phyloP scores from a whole-genome alignment of 225 moss, liverwort and hornwort species.

The Ulota crispa region DNA sequence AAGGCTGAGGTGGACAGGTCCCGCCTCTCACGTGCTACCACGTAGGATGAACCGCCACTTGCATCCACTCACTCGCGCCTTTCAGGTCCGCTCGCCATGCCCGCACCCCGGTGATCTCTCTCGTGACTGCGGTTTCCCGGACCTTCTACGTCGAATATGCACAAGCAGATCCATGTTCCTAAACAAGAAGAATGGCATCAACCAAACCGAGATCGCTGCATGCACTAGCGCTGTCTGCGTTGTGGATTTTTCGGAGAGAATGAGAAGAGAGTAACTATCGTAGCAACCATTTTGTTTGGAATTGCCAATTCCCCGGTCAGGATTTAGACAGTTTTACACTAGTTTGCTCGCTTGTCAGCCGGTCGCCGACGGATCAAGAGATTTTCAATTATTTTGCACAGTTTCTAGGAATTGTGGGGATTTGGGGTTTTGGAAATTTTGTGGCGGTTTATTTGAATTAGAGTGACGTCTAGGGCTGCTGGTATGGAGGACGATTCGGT shows the following conservation, averaged over 20 bases:
- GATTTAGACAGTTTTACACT: not conserved
- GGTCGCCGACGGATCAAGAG: not conserved
- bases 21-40: not conserved
- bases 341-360: not conserved
- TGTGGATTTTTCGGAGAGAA: not conserved
- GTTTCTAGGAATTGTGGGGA: not conserved
- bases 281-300: not conserved
- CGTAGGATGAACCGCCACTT: not conserved
- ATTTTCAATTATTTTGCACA: not conserved
- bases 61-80: not conserved
- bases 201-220: not conserved
- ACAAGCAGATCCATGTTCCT: constrained; percentile 5
- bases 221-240: not conserved
- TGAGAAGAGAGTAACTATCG: not conserved
- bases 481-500: constrained; percentile 1
- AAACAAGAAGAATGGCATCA: not conserved
- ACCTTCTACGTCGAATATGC: not conserved
- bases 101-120: not conserved
- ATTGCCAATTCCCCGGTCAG: not conserved
- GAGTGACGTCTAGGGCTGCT: not conserved
- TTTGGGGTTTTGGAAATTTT: not conserved
- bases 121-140: not conserved
- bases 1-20: not conserved
- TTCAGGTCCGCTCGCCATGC: not conserved
- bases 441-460: not conserved